Percentiles rank a stretch among this genome's conserved stretches.
Evolutionary conservation across 441 rosid genomes (phyloP).

Genomic region (Jatropha multifida): DNA sequence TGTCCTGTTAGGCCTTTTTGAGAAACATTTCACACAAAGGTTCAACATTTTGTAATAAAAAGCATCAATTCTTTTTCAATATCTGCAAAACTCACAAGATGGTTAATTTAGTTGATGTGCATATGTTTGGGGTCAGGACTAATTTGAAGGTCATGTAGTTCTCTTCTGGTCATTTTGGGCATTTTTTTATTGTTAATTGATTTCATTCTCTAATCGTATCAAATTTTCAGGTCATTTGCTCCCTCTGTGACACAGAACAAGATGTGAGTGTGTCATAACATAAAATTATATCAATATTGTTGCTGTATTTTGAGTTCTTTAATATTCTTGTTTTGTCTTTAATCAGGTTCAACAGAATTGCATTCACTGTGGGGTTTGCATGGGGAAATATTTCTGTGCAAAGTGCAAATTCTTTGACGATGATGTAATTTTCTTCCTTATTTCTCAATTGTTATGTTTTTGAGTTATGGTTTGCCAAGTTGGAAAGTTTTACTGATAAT

Average conservation of each 20-base stretch:
- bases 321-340: not conserved
- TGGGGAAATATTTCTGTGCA: constrained; percentile 60
- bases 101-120: not conserved
- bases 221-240: constrained; percentile 51
- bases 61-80: not conserved
- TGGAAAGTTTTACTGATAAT: constrained; percentile 10
- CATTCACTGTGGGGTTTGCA: constrained; percentile 47
- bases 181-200: not conserved
- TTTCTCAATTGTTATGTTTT: not conserved
- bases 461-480: not conserved
- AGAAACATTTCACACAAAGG: not conserved
- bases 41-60: not conserved
- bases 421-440: constrained; percentile 33
- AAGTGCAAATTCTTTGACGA: constrained; percentile 59
- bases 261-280: constrained; percentile 37
- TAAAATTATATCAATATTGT: too few relatives aligned
- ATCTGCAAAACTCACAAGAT: not conserved
- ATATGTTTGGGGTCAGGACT: not conserved
- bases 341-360: constrained; percentile 53
- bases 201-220: too few relatives aligned
- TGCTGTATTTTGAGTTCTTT: not conserved
- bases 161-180: not conserved
- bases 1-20: not conserved
- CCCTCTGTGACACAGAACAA: constrained; percentile 53
- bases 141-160: not conserved